Conservation (phyloP, 2,329 filamentous ascomycete genomes). For the Corinectria fuckeliana region DNA sequence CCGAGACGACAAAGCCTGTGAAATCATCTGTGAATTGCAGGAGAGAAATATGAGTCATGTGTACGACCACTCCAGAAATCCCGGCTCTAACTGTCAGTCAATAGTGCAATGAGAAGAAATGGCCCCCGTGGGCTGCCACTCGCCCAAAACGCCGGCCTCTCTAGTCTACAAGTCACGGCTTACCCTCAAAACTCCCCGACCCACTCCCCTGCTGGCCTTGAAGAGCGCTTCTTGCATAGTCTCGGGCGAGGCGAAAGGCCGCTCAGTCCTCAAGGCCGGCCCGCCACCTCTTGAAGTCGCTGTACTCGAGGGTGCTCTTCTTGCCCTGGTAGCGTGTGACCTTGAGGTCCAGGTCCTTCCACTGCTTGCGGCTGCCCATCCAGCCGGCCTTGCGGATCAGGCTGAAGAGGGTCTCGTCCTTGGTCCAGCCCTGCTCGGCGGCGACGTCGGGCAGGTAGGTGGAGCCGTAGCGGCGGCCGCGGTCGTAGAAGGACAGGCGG, state of each 20-base stretch:
- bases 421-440: conserved; percentile 90
- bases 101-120: conserved; percentile 14
- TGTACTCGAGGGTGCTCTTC: conserved; percentile 73
- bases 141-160: conserved; percentile 36
- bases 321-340: conserved; percentile 87
- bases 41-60: conserved; percentile 16
- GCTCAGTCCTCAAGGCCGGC: conserved; percentile 64
- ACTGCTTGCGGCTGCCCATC: conserved; percentile 78
- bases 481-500: conserved; percentile 81
- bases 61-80: conserved; percentile 14
- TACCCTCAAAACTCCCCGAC: conserved; percentile 21
- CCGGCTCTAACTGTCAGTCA: conserved; percentile 28
- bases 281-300: conserved; percentile 80
- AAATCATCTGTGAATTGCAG: conserved; percentile 21
- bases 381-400: conserved; percentile 96
- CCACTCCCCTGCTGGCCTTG: not conserved
- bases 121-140: conserved; percentile 14
- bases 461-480: conserved; percentile 75
- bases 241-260: conserved; percentile 1
- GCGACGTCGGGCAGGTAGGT: conserved; percentile 95
- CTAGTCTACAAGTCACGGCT: conserved; percentile 39
- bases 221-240: not conserved
- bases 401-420: conserved; percentile 88
- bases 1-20: conserved; percentile 25
- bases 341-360: conserved; percentile 79